Percentiles rank a stretch among this genome's conserved stretches.
These are phyloP conservation scores for Cicer cuneatum DNA, from an alignment of 306 rosid species.

Conservation along the genomic window DNA sequence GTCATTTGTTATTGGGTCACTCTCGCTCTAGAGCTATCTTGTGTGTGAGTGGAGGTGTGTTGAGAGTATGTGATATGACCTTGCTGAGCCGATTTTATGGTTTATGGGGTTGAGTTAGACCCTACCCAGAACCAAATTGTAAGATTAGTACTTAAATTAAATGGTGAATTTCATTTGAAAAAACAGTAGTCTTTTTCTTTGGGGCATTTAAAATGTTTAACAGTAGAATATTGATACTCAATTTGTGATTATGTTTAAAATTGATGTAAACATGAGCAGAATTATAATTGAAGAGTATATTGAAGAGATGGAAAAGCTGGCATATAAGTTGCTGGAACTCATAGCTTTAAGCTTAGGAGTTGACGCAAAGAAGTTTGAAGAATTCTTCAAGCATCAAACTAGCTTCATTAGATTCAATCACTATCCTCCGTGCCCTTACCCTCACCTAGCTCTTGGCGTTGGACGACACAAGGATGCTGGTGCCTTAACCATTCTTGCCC, in stretches of 20 bases:
- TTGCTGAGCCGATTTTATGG: background rate
- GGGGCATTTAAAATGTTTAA: background rate
- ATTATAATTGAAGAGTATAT: conserved; percentile 55
- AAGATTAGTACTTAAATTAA: background rate
- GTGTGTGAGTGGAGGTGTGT: background rate
- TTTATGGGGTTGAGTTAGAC: background rate
- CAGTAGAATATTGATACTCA: background rate
- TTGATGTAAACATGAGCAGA: conserved; percentile 37
- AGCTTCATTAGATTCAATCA: conserved; percentile 56
- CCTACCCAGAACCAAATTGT: background rate
- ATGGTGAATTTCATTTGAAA: background rate
- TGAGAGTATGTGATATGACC: background rate
- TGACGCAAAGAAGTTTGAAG: conserved; percentile 52
- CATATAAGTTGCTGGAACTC: conserved; percentile 58
- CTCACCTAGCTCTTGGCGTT: conserved; percentile 65
- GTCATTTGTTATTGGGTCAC: too few relatives aligned
- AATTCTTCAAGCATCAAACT: conserved; percentile 59
- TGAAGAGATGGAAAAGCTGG: conserved; percentile 58
- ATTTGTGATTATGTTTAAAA: background rate
- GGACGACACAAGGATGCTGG: conserved; percentile 72
- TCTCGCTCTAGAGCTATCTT: background rate
- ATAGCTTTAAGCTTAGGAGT: conserved; percentile 68
- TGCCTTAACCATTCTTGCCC: conserved; percentile 62
- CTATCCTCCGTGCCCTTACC: conserved; percentile 73
- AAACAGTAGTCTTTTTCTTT: background rate